Evolutionary conservation across 805 yeast species (phyloP).

Genomic region (Helenozyma baotianmanensis): DNA sequence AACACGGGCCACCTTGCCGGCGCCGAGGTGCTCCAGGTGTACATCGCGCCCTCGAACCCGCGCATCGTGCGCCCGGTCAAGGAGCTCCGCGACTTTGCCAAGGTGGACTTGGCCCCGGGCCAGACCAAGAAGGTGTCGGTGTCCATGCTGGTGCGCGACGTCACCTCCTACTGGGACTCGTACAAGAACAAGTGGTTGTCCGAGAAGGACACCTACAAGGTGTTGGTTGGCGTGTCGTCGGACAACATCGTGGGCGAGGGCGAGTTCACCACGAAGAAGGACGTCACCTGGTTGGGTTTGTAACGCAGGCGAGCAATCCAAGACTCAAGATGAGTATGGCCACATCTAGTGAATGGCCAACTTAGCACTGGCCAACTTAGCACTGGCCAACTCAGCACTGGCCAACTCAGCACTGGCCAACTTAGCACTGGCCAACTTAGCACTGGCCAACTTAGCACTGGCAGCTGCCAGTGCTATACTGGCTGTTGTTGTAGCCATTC

Average conservation of each 20-base stretch:
- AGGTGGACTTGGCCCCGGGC: conserved; percentile 20
- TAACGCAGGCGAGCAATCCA: too few relatives aligned
- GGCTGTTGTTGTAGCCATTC: too few relatives aligned
- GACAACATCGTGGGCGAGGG: conserved; percentile 8
- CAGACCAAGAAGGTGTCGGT: conserved; percentile 12
- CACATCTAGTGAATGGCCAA: too few relatives aligned
- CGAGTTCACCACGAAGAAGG: conserved; percentile 7
- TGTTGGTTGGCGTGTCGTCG: conserved; percentile 20
- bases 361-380: too few relatives aligned
- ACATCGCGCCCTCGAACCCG: conserved; percentile 16
- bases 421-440: too few relatives aligned
- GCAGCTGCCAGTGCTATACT: too few relatives aligned
- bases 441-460: too few relatives aligned
- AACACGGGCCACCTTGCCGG: conserved; percentile 25
- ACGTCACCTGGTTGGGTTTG: conserved; percentile 11
- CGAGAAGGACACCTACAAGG: conserved; percentile 22
- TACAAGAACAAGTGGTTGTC: conserved; percentile 24
- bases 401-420: too few relatives aligned
- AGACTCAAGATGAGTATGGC: too few relatives aligned
- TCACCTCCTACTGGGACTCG: conserved; percentile 27
- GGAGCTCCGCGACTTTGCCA: conserved; percentile 28
- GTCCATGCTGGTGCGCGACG: conserved; percentile 20
- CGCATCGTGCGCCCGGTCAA: conserved; percentile 21
- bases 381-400: too few relatives aligned
- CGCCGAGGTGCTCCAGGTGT: conserved; percentile 26